phyloP scores from a whole-genome alignment of 2,329 filamentous ascomycete genomes.

The Monosporascus sp. region DNA sequence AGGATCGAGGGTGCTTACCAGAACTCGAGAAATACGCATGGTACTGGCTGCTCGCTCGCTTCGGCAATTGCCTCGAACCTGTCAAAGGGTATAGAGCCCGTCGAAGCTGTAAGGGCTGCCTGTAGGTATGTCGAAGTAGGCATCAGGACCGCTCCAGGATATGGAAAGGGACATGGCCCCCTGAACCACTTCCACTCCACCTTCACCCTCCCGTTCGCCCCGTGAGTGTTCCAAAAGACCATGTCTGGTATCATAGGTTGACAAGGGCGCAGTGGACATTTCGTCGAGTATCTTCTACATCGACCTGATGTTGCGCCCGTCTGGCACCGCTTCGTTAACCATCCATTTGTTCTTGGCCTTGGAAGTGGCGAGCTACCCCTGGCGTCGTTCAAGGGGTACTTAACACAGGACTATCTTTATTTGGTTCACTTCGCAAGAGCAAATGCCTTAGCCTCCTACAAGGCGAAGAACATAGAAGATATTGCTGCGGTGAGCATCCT shows the following conservation, averaged over 20 bases:
- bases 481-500: constrained; percentile 57
- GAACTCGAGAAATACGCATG: constrained; percentile 77
- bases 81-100: constrained; percentile 51
- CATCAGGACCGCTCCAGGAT: constrained; percentile 57
- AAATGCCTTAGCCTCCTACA: constrained; percentile 81
- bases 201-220: constrained; percentile 62
- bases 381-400: constrained; percentile 79
- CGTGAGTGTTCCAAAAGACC: constrained; percentile 35
- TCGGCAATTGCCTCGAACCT: constrained; percentile 76
- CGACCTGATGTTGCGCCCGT: constrained; percentile 66
- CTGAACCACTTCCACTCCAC: constrained; percentile 75
- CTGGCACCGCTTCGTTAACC: constrained; percentile 74
- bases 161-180: constrained; percentile 65
- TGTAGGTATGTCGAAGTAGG: constrained; percentile 68
- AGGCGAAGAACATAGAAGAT: constrained; percentile 67
- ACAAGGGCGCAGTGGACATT: constrained; percentile 54
- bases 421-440: constrained; percentile 86
- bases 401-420: constrained; percentile 90
- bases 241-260: constrained; percentile 3
- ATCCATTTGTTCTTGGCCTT: constrained; percentile 75
- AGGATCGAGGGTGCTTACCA: constrained; percentile 68
- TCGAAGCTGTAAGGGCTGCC: constrained; percentile 59
- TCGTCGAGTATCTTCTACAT: constrained; percentile 76
- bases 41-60: constrained; percentile 89
- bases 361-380: constrained; percentile 70